Evolutionary conservation across 768 basidiomycete genomes (phyloP), one percentile per base, ranked within the genome.

Genomic region (Peribolospora baueri): DNA sequence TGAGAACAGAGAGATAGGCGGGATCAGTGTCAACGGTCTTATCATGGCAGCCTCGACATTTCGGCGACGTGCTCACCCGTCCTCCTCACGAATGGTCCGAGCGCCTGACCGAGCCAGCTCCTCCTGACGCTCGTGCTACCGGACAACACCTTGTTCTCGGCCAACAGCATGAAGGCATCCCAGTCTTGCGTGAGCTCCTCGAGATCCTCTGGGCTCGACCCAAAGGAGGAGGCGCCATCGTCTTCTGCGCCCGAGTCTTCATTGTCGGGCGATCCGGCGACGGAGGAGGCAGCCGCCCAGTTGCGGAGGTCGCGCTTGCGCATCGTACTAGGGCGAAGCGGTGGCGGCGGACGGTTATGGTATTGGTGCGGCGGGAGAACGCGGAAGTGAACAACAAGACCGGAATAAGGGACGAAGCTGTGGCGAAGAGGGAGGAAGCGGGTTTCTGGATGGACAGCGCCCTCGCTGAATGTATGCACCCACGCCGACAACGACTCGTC

Each of bases 1-100:
- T 84, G 58, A 38, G 57, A 48, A 25, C 42, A 49, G 14, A 39
- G 53, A 59, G 56, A 40, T 42, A 42, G 42, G 46, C 40, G 14
- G 10, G 49, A 57, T 40, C 38, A 54, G 42, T n/a, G 54, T 13
- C 56, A 8, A 53, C 45, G 11, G 37, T 54, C 51, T 59, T 49
- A 38, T 10, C 40, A 52, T 3, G 40, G 10, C 51, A 37, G 51
- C 13, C 13, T 13, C 43, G 58, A 57, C 6, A 56, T 54, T 42
- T 55, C 48, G 3, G 43, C n/a, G 11, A 48, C 48, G 36, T 7
- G 48, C 50, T 51, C 8, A 42, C 50, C 50, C 38, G 50, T 11
- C n/a, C 10, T 42, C 40, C 8, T 51, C 13, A 36, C 50, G 40
- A 51, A n/a, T 14, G 39, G 50, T n/a, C 41, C 9, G 50, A 51